A percentile compares a stretch with the other conserved stretches of the same genome.
Evolutionary conservation across 148 eudicot genomes (phyloP).

Genomic region (Cornus florida): DNA sequence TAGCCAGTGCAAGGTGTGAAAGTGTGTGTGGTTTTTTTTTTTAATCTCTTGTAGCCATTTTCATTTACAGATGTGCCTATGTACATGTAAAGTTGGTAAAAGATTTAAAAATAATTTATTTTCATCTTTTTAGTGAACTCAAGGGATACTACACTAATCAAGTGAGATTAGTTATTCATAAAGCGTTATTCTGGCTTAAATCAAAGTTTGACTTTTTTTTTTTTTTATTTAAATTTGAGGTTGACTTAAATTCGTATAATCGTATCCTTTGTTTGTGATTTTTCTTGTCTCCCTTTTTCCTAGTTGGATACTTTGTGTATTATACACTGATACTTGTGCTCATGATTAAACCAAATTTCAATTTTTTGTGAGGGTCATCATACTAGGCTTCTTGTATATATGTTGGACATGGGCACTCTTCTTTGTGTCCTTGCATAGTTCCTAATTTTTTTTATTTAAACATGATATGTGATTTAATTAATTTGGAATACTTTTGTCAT

Average conservation of each 20-base stretch:
- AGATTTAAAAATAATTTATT: too few relatives aligned
- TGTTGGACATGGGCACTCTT: not conserved
- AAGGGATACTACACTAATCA: too few relatives aligned
- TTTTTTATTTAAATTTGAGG: too few relatives aligned
- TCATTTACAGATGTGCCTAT: not conserved
- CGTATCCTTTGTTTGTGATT: not conserved
- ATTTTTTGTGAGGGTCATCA: not conserved
- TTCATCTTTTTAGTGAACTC: too few relatives aligned
- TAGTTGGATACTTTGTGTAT: not conserved
- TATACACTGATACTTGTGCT: not conserved
- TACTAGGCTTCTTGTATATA: not conserved
- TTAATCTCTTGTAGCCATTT: not conserved
- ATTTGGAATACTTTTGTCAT: not conserved
- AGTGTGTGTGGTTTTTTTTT: not conserved
- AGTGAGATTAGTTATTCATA: too few relatives aligned
- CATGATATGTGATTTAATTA: not conserved
- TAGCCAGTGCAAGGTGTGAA: slow-evolving; percentile 82
- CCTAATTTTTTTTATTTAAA: not conserved
- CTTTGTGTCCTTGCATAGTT: not conserved
- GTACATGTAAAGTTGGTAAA: too few relatives aligned
- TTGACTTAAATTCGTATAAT: not conserved
- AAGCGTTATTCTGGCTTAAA: too few relatives aligned
- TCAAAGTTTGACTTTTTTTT: too few relatives aligned
- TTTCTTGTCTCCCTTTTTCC: too few relatives aligned
- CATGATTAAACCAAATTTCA: not conserved